phyloP scores from a whole-genome alignment of 176 grass and related monocot species.

The Rhipidocladum racemiflorum region DNA sequence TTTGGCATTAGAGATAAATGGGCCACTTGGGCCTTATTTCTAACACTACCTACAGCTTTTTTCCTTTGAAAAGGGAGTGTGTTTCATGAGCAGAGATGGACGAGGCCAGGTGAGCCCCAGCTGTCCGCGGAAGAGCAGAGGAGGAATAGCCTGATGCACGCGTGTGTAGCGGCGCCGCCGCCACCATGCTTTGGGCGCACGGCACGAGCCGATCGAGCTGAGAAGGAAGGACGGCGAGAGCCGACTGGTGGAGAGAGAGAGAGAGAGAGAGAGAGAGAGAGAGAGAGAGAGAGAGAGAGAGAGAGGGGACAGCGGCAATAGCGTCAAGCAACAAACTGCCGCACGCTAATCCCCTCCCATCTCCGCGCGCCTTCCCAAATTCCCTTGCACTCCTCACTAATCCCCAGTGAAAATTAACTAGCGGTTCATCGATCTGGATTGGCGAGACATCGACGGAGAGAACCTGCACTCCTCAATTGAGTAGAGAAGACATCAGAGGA shows the following conservation, averaged over 20 bases:
- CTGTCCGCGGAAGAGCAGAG: neutral
- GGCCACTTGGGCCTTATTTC: too few relatives aligned
- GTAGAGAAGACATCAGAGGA: constrained; percentile 43
- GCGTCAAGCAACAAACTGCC: constrained; percentile 31
- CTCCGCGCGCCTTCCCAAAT: neutral
- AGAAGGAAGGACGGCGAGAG: neutral
- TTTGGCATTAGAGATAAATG: too few relatives aligned
- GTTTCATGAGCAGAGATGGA: neutral
- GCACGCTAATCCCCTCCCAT: neutral
- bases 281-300: too few relatives aligned
- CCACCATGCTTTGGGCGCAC: neutral
- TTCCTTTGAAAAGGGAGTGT: too few relatives aligned
- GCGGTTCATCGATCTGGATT: neutral
- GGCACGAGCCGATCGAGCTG: neutral
- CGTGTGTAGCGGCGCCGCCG: neutral
- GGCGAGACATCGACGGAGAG: neutral
- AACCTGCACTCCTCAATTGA: neutral
- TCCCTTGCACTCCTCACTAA: neutral
- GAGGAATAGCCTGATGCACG: neutral
- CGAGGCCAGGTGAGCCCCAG: neutral
- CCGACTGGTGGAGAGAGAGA: too few relatives aligned
- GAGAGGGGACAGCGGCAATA: neutral
- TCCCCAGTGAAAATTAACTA: neutral
- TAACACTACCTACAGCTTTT: too few relatives aligned
- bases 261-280: too few relatives aligned